These are phyloP conservation scores for Sisymbrium irio DNA, from an alignment of 345 rosid species.

Conservation along the genomic window DNA sequence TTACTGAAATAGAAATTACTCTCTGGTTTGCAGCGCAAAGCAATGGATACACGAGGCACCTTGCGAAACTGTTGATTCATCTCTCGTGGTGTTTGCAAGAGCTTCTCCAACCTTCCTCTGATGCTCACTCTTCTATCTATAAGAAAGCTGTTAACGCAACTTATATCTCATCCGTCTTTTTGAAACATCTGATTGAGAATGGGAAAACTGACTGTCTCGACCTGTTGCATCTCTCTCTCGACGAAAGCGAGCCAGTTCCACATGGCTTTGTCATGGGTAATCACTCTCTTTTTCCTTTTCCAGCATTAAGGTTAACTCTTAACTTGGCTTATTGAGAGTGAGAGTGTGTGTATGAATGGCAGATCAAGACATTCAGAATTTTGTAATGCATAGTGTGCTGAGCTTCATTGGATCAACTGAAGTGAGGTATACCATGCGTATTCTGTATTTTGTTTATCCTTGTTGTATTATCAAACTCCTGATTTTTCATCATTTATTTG, in stretches of 20 bases:
- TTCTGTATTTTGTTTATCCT: neutral
- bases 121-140: constrained; percentile 41
- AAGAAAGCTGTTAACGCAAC: constrained; percentile 73
- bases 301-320: neutral
- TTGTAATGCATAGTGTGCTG: constrained; percentile 75
- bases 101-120: constrained; percentile 52
- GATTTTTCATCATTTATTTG: constrained; percentile 40
- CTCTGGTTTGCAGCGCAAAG: constrained; percentile 56
- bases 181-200: constrained; percentile 75
- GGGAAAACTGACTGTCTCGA: constrained; percentile 44
- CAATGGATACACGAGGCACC: constrained; percentile 77
- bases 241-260: constrained; percentile 64
- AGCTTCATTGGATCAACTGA: constrained; percentile 69
- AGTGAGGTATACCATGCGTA: constrained; percentile 57
- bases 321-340: constrained; percentile 28
- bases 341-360: constrained; percentile 35
- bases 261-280: constrained; percentile 57
- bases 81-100: constrained; percentile 79
- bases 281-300: neutral
- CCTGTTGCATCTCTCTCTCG: constrained; percentile 63
- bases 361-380: constrained; percentile 73
- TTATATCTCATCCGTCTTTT: constrained; percentile 73
- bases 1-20: neutral
- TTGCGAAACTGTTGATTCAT: constrained; percentile 83
- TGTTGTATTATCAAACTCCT: constrained; percentile 19